A percentile compares a stretch with the other conserved stretches of the same genome.
Evolutionary conservation across 2,329 filamentous ascomycete species (phyloP).

Genomic region (Hymenotorrendiella dingleyae): DNA sequence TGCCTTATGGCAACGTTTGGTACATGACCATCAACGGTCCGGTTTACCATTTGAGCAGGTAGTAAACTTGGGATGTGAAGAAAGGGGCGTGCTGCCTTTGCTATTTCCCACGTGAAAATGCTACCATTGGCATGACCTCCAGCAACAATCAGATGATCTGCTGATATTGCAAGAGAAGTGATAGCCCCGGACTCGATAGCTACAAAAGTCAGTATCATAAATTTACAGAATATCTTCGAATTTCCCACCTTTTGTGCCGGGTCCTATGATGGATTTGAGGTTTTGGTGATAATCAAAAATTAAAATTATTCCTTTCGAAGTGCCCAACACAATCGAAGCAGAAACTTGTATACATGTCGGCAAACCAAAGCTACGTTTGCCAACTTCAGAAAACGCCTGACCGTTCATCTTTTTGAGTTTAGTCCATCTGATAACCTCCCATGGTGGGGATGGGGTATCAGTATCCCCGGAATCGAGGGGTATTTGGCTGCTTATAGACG

Average conservation of each 20-base stretch:
- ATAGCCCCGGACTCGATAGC: slow-evolving; percentile 87
- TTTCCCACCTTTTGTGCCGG: slow-evolving; percentile 74
- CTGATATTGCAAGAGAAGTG: slow-evolving; percentile 82
- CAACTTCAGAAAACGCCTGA: slow-evolving; percentile 87
- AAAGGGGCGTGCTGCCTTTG: slow-evolving; percentile 77
- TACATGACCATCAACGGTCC: slow-evolving; percentile 76
- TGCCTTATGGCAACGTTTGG: slow-evolving; percentile 74
- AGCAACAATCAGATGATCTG: slow-evolving; percentile 87
- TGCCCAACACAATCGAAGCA: slow-evolving; percentile 82
- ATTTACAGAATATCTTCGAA: slow-evolving; percentile 3
- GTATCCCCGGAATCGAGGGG: slow-evolving; percentile 55
- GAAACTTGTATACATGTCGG: slow-evolving; percentile 88
- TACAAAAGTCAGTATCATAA: slow-evolving; percentile 36
- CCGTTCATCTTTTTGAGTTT: slow-evolving; percentile 82
- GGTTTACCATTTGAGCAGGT: slow-evolving; percentile 54
- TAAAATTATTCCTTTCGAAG: slow-evolving; percentile 87
- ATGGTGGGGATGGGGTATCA: slow-evolving; percentile 73
- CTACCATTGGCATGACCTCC: slow-evolving; percentile 83
- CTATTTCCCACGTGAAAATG: slow-evolving; percentile 96
- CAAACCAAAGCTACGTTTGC: slow-evolving; percentile 84
- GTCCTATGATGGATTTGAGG: slow-evolving; percentile 87
- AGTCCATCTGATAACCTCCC: slow-evolving; percentile 97
- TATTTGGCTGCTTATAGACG: slow-evolving; percentile 69
- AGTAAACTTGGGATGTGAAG: slow-evolving; percentile 77
- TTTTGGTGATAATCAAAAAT: slow-evolving; percentile 98